Base-by-base conservation (phyloP, 495 filamentous ascomycete genomes). In the Trichoderma gamsii region DNA sequence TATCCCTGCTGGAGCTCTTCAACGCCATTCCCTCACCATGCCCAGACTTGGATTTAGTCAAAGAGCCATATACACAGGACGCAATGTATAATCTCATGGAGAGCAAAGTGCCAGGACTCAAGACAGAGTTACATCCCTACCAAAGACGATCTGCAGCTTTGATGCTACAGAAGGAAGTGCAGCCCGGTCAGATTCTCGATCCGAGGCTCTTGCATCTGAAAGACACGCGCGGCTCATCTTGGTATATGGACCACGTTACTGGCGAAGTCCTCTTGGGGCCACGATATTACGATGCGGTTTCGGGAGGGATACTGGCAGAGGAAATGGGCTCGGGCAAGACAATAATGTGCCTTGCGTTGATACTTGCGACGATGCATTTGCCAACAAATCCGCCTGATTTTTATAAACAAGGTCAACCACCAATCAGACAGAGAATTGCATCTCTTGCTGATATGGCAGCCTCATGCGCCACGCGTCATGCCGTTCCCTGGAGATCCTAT, bases 281-380 rank as follows among this genome's bases (percentile, higher is more conserved):
- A 35, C 79, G 82, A 11, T 83, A 85, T 67, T 97, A 95, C 73
- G 92, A 94, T 18, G 85, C 88, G 66, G 84, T 88, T 25, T 82
- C 82, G 68, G 94, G 94, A 65, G 94, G 93, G 0, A 91, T 93
- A 35, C 77, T 91, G 23, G 89, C 89, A 3, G 88, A 89, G 72
- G 83, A 88, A 69, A 95, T 81, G 80, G 86, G 86, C 13, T 83
- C 87, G 6, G 93, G 94, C 0, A 98, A 98, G 79, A 97, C 94
- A 0, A 76, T 97, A 35, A 96, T 98, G 12, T 92, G 90, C 68
- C 79, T 98, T 21, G 84, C 93, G 38, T 78, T 93, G 2, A 91
- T 97, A 49, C 80, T 96, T n/a, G 88, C 91, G 13, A 97, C 92
- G 0, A 87, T 84, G 70, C 83, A 88, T 41, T 84, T 94, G 67